Base-by-base conservation (phyloP, 176 grass and related monocot genomes). In the Oryza officinalis region DNA sequence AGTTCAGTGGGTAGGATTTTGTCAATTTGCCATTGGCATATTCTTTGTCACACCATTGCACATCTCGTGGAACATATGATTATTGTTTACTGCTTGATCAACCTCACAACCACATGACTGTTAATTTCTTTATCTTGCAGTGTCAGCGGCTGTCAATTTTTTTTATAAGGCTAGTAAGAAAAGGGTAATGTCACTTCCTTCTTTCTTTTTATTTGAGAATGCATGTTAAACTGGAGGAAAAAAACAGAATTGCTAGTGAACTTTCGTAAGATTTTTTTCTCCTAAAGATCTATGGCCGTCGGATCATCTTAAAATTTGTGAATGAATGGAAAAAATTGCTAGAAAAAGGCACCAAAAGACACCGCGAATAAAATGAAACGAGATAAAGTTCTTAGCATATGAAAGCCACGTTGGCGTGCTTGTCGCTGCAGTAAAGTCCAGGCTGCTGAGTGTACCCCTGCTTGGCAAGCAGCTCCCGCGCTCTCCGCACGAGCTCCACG, bases 361-460 rank as follows among this genome's bases (percentile, higher is more conserved):
- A 22, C 18, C 7, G n/a, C 80, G 3, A 26, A 63, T 46, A 54
- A 27, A 20, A 33, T 35, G 25, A 22, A 17, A 69, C 27, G 45
- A n/a, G 52, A 14, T 46, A 0, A 47, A 15, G 67, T 64, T 50
- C 9, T 92, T 72, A 96, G 76, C 91, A 98, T 66, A 95, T 83
- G 86, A 99, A 99, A 9, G 91, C 59, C 77, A 49, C 35, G 9
- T 77, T 20, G 4, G 85, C 78, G 78, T 94, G 89, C 50, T 80
- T 44, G 1, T 96, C 96, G 8, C 89, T 85, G 81, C 96, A 96
- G 86, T 99, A 94, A 72, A 96, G 96, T 13, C 93, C 93, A 12
- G 91, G 96, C 10, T 84, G 80, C 67, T 96, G 96, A 0, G 78
- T 63, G 63, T 90, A 90, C 13, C 91, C 96, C 57, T 96, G 80